phyloP scores from a whole-genome alignment of 1,139 yeast genomes.

The Scheffersomyces stambukii region DNA sequence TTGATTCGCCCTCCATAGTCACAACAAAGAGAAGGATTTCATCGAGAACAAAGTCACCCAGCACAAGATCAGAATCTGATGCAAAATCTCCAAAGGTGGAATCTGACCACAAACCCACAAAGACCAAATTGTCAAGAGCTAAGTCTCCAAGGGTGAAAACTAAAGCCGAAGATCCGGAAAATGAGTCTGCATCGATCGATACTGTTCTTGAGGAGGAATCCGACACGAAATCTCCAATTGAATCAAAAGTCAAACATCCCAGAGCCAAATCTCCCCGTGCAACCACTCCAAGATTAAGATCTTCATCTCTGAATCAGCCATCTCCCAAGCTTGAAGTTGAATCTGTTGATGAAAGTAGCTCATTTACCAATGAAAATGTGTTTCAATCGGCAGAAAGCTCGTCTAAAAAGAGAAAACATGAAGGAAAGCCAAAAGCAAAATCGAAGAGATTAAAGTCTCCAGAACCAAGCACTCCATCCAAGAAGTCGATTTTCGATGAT shows the following conservation, averaged over 20 bases:
- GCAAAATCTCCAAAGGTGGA: neutral
- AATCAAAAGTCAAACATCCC: too few relatives aligned
- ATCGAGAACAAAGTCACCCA: neutral
- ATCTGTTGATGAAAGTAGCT: constrained; percentile 11
- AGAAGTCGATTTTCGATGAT: constrained; percentile 12
- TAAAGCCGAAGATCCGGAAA: neutral
- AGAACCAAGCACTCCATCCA: constrained; percentile 2
- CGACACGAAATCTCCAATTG: constrained; percentile 2
- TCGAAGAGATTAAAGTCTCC: constrained; percentile 3
- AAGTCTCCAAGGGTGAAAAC: neutral
- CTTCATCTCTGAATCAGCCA: too few relatives aligned
- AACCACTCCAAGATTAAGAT: too few relatives aligned
- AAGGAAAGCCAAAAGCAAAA: constrained; percentile 14
- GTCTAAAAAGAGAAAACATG: constrained; percentile 23
- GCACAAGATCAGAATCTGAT: neutral
- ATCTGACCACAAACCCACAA: constrained; percentile 1
- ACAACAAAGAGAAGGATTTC: neutral
- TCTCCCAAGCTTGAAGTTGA: too few relatives aligned
- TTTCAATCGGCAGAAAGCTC: constrained; percentile 30
- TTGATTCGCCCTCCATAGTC: neutral
- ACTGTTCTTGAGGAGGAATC: neutral
- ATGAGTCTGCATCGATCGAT: neutral
- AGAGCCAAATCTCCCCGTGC: too few relatives aligned
- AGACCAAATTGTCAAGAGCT: constrained; percentile 2
- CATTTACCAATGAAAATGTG: constrained; percentile 37